These are phyloP conservation scores for Beauveria bassiana DNA, from an alignment of 2,329 filamentous ascomycete genomes.

Conservation along the genomic window DNA sequence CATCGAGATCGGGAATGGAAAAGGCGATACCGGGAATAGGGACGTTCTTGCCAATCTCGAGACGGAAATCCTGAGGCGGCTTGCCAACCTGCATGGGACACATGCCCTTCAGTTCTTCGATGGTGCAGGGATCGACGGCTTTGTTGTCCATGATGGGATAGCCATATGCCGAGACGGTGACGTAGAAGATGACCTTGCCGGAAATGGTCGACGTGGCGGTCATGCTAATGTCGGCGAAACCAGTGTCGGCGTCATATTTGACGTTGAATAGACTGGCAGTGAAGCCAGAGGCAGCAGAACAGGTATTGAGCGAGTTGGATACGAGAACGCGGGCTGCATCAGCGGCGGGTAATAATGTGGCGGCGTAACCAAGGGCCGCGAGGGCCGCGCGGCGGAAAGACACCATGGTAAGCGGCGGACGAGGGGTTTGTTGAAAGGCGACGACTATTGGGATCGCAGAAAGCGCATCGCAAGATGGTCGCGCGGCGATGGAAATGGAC, in stretches of 20 bases:
- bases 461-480: slow-evolving; percentile 2
- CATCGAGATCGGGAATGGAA: slow-evolving; percentile 84
- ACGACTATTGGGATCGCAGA: neutral
- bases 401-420: neutral
- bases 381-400: slow-evolving; percentile 16
- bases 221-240: slow-evolving; percentile 60
- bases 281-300: slow-evolving; percentile 71
- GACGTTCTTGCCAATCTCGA: slow-evolving; percentile 45
- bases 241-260: slow-evolving; percentile 62
- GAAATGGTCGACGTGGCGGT: slow-evolving; percentile 68
- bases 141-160: slow-evolving; percentile 56
- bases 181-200: slow-evolving; percentile 66
- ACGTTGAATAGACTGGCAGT: slow-evolving; percentile 79
- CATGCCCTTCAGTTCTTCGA: slow-evolving; percentile 58
- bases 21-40: slow-evolving; percentile 80
- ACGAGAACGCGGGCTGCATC: slow-evolving; percentile 50
- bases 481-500: neutral
- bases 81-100: slow-evolving; percentile 87
- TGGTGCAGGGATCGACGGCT: slow-evolving; percentile 67
- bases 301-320: slow-evolving; percentile 72
- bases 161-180: slow-evolving; percentile 70
- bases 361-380: slow-evolving; percentile 28
- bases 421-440: neutral
- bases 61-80: slow-evolving; percentile 65
- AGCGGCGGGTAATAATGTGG: slow-evolving; percentile 40